Evolutionary conservation across 2,329 filamentous ascomycete genomes (phyloP).

Genomic region (Aspergillus pseudotamarii): DNA sequence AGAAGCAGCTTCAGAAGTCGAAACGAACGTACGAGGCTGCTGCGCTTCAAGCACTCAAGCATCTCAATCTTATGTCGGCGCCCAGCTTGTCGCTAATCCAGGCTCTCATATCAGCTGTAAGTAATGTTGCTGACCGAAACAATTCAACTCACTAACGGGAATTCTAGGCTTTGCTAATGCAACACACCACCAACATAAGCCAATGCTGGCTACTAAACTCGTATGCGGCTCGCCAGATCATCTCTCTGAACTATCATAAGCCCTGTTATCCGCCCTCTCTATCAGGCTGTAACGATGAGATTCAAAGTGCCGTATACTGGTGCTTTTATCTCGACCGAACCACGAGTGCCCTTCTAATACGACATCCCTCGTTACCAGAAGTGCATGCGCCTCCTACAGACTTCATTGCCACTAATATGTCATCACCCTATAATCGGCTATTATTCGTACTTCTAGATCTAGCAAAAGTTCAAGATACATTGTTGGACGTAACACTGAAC

Average conservation of each 20-base stretch:
- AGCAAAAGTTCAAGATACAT: constrained; percentile 14
- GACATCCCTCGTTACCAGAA: constrained; percentile 20
- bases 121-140: constrained; percentile 3
- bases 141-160: background rate
- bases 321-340: constrained; percentile 33
- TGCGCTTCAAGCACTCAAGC: constrained; percentile 18
- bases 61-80: constrained; percentile 21
- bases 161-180: constrained; percentile 28
- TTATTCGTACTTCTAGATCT: constrained; percentile 17
- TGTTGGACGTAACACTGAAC: constrained; percentile 7
- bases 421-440: constrained; percentile 12
- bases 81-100: constrained; percentile 26
- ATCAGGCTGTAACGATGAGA: constrained; percentile 15
- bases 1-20: constrained; percentile 21
- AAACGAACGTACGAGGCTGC: constrained; percentile 23
- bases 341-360: constrained; percentile 28
- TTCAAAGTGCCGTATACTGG: constrained; percentile 26
- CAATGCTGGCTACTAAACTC: constrained; percentile 30
- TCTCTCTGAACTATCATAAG: constrained; percentile 27
- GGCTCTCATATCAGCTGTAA: constrained; percentile 28
- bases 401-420: background rate
- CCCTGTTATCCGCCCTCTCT: background rate
- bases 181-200: constrained; percentile 25
- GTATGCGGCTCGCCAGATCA: constrained; percentile 30
- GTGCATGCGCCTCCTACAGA: constrained; percentile 11